Conservation (phyloP, 306 rosid species). For the Cicer pinnatifidum region DNA sequence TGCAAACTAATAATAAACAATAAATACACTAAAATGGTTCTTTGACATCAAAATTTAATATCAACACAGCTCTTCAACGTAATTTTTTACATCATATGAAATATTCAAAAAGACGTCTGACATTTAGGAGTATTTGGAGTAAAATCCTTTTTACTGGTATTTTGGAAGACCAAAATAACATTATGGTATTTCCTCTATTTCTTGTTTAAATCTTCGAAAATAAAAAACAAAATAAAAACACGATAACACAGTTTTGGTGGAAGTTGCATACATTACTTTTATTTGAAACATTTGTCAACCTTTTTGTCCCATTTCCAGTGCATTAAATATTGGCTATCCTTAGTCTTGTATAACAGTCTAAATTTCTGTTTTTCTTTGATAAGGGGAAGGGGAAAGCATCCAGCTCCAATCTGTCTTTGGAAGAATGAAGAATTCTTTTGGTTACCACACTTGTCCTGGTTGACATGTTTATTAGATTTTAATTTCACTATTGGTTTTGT, state of each 20-base stretch:
- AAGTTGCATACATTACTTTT: too few species aligned
- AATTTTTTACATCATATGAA: neutral
- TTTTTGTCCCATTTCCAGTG: too few species aligned
- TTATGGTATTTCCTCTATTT: neutral
- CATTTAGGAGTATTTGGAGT: neutral
- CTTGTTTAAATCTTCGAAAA: neutral
- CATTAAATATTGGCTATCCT: too few species aligned
- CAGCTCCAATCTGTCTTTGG: neutral
- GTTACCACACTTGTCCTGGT: neutral
- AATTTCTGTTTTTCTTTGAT: neutral
- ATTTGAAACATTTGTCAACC: too few species aligned
- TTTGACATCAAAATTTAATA: neutral
- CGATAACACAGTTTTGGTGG: too few species aligned
- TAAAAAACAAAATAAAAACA: too few species aligned
- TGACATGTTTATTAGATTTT: neutral
- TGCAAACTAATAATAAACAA: neutral
- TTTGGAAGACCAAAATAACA: neutral
- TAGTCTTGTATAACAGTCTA: neutral
- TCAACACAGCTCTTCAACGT: neutral
- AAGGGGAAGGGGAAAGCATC: neutral
- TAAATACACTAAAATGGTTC: neutral
- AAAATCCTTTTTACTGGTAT: neutral
- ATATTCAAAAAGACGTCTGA: neutral
- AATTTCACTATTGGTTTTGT: neutral
- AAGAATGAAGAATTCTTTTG: neutral